Evolutionary conservation across 2,329 filamentous ascomycete species (phyloP).

Genomic region (Aspergillus ibericus): DNA sequence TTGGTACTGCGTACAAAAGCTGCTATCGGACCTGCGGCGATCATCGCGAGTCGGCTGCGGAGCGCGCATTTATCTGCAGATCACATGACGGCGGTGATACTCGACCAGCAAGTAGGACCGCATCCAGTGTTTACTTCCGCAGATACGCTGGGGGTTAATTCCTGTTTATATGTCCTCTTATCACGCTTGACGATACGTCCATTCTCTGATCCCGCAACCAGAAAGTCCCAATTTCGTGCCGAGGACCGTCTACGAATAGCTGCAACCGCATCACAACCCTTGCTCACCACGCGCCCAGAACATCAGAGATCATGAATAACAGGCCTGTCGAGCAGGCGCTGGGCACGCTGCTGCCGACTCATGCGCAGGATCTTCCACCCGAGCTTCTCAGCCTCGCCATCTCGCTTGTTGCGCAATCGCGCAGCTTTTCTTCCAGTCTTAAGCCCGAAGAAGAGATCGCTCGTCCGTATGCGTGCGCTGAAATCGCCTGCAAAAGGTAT

Average conservation of each 20-base stretch:
- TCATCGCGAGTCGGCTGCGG: not conserved
- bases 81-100: slow-evolving; percentile 11
- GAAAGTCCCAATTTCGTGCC: not conserved
- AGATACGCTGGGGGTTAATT: not conserved
- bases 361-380: slow-evolving; percentile 65
- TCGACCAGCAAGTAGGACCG: not conserved
- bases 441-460: slow-evolving; percentile 86
- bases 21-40: slow-evolving; percentile 1
- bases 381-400: slow-evolving; percentile 70
- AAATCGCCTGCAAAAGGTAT: slow-evolving; percentile 85
- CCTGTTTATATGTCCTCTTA: not conserved
- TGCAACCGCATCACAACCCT: not conserved
- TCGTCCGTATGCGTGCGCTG: slow-evolving; percentile 78
- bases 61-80: slow-evolving; percentile 4
- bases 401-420: slow-evolving; percentile 77
- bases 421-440: slow-evolving; percentile 71
- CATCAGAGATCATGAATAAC: slow-evolving; percentile 59
- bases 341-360: slow-evolving; percentile 70
- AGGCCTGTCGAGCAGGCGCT: slow-evolving; percentile 72
- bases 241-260: not conserved
- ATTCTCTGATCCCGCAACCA: not conserved
- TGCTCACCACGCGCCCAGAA: not conserved
- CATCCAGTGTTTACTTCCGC: not conserved
- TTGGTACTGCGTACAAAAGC: slow-evolving; percentile 8
- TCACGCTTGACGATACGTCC: not conserved